Conservation (phyloP, 169 alveolate species). For the Plasmodium cynomolgi region DNA sequence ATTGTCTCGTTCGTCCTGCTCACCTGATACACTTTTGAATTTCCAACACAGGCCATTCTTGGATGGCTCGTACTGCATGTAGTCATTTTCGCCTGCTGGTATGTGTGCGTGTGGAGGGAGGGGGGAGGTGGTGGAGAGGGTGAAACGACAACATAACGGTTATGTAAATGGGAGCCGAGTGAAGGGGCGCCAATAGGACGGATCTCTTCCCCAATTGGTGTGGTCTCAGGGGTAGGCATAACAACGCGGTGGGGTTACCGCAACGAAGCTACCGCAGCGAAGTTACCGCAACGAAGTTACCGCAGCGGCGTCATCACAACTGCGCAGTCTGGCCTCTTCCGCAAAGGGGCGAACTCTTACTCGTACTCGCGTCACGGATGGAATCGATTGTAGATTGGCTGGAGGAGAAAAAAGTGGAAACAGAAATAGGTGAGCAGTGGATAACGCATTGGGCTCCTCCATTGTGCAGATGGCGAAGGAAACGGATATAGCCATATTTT, state of each 20-base stretch:
- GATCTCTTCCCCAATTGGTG: not conserved
- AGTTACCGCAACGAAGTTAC: too few relatives aligned
- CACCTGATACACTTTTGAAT: not conserved
- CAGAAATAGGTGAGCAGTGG: not conserved
- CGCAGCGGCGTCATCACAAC: too few relatives aligned
- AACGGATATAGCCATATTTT: too few relatives aligned
- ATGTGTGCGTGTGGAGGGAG: not conserved
- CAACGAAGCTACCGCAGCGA: too few relatives aligned
- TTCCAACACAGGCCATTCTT: not conserved
- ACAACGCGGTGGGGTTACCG: not conserved
- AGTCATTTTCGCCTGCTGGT: slow-evolving; percentile 34
- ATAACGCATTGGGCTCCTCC: not conserved
- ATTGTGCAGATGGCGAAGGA: not conserved
- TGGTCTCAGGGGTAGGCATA: not conserved
- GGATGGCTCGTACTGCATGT: not conserved
- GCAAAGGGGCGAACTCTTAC: not conserved
- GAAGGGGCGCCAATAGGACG: not conserved
- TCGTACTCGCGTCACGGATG: slow-evolving; percentile 3
- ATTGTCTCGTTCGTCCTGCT: not conserved
- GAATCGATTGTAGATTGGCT: slow-evolving; percentile 71
- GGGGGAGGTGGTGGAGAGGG: not conserved
- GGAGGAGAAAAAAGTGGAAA: not conserved
- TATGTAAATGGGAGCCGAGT: not conserved
- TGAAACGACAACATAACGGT: not conserved
- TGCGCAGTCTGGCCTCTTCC: not conserved